Evolutionary conservation across 306 rosid species (phyloP).

Genomic region (Cicer pinnatifidum): DNA sequence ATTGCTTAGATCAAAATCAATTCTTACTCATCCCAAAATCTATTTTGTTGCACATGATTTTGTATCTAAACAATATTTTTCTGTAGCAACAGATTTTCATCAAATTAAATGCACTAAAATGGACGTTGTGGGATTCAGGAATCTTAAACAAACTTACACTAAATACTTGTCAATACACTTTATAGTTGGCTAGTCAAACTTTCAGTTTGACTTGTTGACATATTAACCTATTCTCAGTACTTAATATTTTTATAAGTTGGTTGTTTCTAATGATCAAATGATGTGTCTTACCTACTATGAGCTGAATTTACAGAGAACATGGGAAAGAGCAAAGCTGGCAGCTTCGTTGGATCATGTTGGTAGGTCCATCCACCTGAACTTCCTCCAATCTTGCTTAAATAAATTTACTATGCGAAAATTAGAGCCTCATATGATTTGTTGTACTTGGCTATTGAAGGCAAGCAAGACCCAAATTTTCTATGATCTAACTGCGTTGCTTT

Average conservation of each 20-base stretch:
- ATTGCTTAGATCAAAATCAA: not conserved
- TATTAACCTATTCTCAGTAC: slow-evolving; percentile 5
- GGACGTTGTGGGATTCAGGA: not conserved
- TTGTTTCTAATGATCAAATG: slow-evolving; percentile 20
- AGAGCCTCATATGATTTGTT: not conserved
- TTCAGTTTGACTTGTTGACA: slow-evolving; percentile 4
- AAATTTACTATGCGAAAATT: not conserved
- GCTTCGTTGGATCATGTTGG: slow-evolving; percentile 85
- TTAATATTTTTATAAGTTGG: not conserved
- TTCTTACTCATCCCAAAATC: not conserved
- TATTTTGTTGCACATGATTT: not conserved
- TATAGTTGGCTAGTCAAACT: slow-evolving; percentile 1
- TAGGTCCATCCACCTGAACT: slow-evolving; percentile 50
- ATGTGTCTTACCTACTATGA: slow-evolving; percentile 12
- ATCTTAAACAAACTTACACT: not conserved
- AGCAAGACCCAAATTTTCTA: slow-evolving; percentile 18
- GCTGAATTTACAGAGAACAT: slow-evolving; percentile 76
- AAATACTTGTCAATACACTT: slow-evolving; percentile 12
- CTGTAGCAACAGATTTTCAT: not conserved
- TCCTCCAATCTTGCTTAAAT: slow-evolving; percentile 36
- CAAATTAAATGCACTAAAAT: not conserved
- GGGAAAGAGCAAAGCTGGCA: slow-evolving; percentile 96
- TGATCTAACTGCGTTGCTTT: slow-evolving; percentile 13
- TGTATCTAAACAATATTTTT: not conserved
- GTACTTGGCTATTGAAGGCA: not conserved